Percentiles rank a stretch among this genome's conserved stretches.
These are phyloP conservation scores for Plasmodium inui DNA, from an alignment of 169 alveolate species.

Conservation along the genomic window DNA sequence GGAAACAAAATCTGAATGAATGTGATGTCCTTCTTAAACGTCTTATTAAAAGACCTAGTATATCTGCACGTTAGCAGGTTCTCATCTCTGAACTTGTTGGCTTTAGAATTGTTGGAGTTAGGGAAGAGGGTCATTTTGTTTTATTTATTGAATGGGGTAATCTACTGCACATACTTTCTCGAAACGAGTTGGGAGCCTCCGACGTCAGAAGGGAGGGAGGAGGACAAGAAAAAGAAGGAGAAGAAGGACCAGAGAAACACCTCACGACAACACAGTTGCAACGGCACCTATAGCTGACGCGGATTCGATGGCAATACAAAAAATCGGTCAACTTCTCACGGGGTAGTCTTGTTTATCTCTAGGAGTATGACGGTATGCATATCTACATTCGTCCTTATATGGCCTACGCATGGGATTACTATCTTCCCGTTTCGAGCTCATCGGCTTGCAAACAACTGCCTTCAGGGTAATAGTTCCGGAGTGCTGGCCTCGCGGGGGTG, in stretches of 20 bases:
- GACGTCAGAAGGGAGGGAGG: background rate
- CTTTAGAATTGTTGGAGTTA: background rate
- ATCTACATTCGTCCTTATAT: background rate
- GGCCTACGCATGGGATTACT: background rate
- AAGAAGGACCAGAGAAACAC: background rate
- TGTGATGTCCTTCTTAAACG: constrained; percentile 39
- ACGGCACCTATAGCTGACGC: background rate
- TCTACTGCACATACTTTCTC: background rate
- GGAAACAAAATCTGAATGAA: constrained; percentile 64
- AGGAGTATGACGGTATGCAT: background rate
- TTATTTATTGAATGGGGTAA: background rate
- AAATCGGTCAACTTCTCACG: background rate
- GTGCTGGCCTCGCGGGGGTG: background rate
- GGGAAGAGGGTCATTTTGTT: constrained; percentile 21
- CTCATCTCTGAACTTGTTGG: background rate
- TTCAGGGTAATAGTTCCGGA: background rate
- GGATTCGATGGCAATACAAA: background rate
- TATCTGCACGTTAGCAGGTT: constrained; percentile 15
- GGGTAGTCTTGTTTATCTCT: background rate
- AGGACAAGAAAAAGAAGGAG: background rate
- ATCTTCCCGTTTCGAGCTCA: background rate
- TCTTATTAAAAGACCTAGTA: constrained; percentile 27
- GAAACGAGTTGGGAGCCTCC: background rate
- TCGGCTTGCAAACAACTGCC: background rate
- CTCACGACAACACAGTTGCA: background rate